Evolutionary conservation across 129 eudicot species (phyloP), one percentile per base, ranked within the genome.

Genomic region (Silybum marianum): DNA sequence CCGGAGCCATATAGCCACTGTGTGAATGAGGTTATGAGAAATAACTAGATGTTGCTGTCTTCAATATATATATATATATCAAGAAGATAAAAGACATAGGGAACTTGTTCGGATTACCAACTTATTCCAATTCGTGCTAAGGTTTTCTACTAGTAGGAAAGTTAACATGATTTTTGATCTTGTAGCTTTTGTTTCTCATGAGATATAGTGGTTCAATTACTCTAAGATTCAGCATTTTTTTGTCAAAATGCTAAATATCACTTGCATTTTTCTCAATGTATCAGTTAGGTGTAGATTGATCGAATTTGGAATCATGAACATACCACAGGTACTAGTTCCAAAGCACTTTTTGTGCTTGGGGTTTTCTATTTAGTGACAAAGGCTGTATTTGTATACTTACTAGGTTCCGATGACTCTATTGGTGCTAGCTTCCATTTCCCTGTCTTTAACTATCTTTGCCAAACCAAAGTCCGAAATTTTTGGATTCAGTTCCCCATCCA

Each of bases 401-500:
- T 81, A 87, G 76, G 88, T 87, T 78, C 88, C 86, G 14, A 84
- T 79, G 54, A 87, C 81, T 84, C 87, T 83, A 9, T 70, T 82
- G 40, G 87, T 81, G 25, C 65, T 80, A 16, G 84, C 82, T 77
- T 87, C 83, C 71, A 71, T 81, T 9, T 87, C 90, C 46, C 74
- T 81, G 23, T 87, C 85, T 80, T 80, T 74, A 73, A 87, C 90
- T 66, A 87, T 87, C 79, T 78, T 87, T 63, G 90, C 88, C 74
- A 87, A 87, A 21, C 88, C 90, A 48, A 84, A 87, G 84, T 87
- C 90, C 0, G 90, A 87, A 44, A 87, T 84, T 44, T 81, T 87
- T 12, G 88, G 90, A 71, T 78, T 84, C 84, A 81, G 16, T 26
- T 87, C 90, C 22, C 19, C 82, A 16, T 87, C 90, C 32, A 87